Base-by-base conservation (phyloP, 1,284 basidiomycete species). In the Sporisorium reilianum region DNA sequence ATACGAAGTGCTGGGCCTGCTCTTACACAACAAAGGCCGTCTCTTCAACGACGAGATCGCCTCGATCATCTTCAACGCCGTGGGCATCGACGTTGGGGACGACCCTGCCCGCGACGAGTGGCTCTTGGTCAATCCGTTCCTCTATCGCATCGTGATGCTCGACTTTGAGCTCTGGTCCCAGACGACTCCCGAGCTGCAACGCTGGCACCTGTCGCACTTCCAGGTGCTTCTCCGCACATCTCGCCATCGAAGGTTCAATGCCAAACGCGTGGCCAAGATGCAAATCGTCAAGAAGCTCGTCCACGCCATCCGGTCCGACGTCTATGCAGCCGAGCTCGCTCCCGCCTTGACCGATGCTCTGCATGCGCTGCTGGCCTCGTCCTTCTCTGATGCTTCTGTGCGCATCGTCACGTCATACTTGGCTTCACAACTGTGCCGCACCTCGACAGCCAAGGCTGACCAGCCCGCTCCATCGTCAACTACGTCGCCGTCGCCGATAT, bases 101-200 rank as follows among this genome's bases (percentile, higher is more conserved):
- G 20, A 22, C 11, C 20, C 93, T 0, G 92, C 91, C 0, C 30
- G n/a, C n/a, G 59, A 62, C 9, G 50, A n/a, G 3, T 59, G 94
- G 1, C 49, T 63, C 16, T 88, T 97, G 28, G 89, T 90, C 54
- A 97, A 97, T 76, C 88, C 90, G 2, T 88, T 92, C 1, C 93
- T 93, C 2, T 97, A 96, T 81, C 89, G 90, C 48, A 89, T 91
- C 1, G 88, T 97, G 45, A 92, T 93, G 0, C 89, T 97, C 3
- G 93, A 97, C 80, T 93, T 97, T 76, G 91, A 94, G 64, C 89
- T 97, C 7, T 98, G 95, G 95, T 89, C 92, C 0, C 88, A 86
- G 26, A 90, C 93, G 0, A 86, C 87, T 1, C 80, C 86, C 5
- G 90, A 91, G 41, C 90, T 97, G 26, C 92, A 94, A 80, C 87